Evolutionary conservation across 768 basidiomycete genomes (phyloP).

Genomic region (Boletus coccyginus): DNA sequence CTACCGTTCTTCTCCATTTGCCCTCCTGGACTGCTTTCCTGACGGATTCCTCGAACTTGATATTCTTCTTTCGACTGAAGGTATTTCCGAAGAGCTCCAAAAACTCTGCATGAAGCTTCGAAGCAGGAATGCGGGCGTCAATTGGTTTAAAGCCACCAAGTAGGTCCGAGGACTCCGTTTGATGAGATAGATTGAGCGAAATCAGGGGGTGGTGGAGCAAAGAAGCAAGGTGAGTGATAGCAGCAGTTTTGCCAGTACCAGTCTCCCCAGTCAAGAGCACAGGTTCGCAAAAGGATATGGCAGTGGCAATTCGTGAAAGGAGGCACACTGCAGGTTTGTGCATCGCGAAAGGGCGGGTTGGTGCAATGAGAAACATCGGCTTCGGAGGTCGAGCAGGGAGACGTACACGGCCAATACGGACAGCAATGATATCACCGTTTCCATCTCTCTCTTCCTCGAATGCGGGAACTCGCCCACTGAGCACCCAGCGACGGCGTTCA

Average conservation of each 20-base stretch:
- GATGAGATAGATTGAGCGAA: conserved; percentile 92
- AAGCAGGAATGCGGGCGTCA: conserved; percentile 78
- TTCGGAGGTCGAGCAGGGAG: conserved; percentile 47
- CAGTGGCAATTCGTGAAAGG: conserved; percentile 75
- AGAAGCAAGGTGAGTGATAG: conserved; percentile 81
- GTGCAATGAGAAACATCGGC: conserved; percentile 29
- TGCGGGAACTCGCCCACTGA: conserved; percentile 62
- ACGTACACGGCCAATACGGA: conserved; percentile 63
- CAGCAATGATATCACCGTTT: conserved; percentile 55
- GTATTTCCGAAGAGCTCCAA: conserved; percentile 78
- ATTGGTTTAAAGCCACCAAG: conserved; percentile 97
- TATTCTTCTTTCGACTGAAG: conserved; percentile 89
- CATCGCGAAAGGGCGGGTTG: conserved; percentile 74
- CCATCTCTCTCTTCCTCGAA: conserved; percentile 66
- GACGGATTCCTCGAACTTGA: conserved; percentile 78
- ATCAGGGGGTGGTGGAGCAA: conserved; percentile 74
- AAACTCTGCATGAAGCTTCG: conserved; percentile 68
- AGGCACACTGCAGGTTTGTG: conserved; percentile 81
- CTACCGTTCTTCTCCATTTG: conserved; percentile 82
- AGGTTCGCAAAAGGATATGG: conserved; percentile 74
- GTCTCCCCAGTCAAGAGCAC: conserved; percentile 94
- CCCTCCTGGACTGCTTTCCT: conserved; percentile 77
- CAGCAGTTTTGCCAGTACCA: conserved; percentile 98
- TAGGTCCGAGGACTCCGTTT: conserved; percentile 92
- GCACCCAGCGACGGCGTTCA: conserved; percentile 70